A percentile compares a stretch with the other conserved stretches of the same genome.
phyloP scores from a whole-genome alignment of 768 basidiomycete genomes.

The Chalciporus sphaerocephalus region DNA sequence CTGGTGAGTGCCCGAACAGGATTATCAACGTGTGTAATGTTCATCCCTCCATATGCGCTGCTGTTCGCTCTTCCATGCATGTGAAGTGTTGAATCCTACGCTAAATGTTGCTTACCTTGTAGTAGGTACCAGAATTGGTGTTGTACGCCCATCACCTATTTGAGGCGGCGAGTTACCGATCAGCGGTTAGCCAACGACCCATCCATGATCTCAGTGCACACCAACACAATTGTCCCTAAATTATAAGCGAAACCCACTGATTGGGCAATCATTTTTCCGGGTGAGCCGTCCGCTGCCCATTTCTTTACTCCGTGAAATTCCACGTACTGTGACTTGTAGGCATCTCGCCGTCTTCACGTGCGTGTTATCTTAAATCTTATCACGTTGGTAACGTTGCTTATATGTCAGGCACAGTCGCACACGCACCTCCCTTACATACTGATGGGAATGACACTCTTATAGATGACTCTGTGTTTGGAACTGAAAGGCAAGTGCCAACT shows the following conservation, averaged over 20 bases:
- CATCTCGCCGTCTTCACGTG: neutral
- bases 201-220: slow-evolving; percentile 15
- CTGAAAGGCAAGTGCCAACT: neutral
- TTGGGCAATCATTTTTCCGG: neutral
- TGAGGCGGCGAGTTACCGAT: slow-evolving; percentile 14
- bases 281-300: neutral
- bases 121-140: slow-evolving; percentile 10
- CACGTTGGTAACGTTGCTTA: neutral
- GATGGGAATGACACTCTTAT: neutral
- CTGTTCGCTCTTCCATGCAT: slow-evolving; percentile 15
- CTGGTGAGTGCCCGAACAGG: slow-evolving; percentile 14
- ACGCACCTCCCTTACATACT: too few species aligned
- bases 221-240: neutral
- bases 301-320: neutral
- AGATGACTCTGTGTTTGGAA: neutral
- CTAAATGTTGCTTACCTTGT: too few species aligned
- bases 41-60: slow-evolving; percentile 13
- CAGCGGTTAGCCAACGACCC: slow-evolving; percentile 3
- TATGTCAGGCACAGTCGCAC: neutral
- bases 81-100: slow-evolving; percentile 25
- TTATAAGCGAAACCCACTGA: neutral
- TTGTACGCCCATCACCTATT: slow-evolving; percentile 15
- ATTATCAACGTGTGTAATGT: slow-evolving; percentile 22
- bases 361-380: neutral
- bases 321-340: too few species aligned